phyloP scores from a whole-genome alignment of 1,284 basidiomycete species.

The Cystobasidium sp. region DNA sequence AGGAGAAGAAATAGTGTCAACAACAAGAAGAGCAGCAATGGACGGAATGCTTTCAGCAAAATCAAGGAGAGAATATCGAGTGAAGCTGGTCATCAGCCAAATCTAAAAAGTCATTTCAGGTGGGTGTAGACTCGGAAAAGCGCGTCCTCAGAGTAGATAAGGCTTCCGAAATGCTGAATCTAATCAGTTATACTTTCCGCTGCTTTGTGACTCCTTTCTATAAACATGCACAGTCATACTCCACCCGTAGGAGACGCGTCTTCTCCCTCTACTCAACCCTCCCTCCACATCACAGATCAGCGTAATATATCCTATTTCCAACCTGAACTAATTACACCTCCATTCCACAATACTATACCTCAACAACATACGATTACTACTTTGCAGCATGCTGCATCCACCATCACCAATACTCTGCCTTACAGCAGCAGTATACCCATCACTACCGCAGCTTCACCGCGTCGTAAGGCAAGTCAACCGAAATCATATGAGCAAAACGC shows the following conservation, averaged over 20 bases:
- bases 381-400: background rate
- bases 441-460: slow-evolving; percentile 1
- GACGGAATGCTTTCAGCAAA: slow-evolving; percentile 3
- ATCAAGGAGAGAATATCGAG: slow-evolving; percentile 22
- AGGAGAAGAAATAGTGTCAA: background rate
- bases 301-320: slow-evolving; percentile 1
- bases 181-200: background rate
- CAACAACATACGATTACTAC: background rate
- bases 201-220: background rate
- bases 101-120: slow-evolving; percentile 5
- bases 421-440: slow-evolving; percentile 18
- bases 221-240: background rate
- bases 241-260: background rate
- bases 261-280: background rate
- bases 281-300: slow-evolving; percentile 8
- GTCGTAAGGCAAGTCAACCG: background rate
- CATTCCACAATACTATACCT: background rate
- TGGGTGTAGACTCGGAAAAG: background rate
- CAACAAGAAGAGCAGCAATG: background rate
- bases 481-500: background rate
- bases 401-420: background rate
- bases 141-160: background rate
- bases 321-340: background rate
- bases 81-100: slow-evolving; percentile 12
- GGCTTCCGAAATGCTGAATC: background rate